Evolutionary conservation across 495 filamentous ascomycete species (phyloP).

Genomic region (Podospora pseudoanserina): DNA sequence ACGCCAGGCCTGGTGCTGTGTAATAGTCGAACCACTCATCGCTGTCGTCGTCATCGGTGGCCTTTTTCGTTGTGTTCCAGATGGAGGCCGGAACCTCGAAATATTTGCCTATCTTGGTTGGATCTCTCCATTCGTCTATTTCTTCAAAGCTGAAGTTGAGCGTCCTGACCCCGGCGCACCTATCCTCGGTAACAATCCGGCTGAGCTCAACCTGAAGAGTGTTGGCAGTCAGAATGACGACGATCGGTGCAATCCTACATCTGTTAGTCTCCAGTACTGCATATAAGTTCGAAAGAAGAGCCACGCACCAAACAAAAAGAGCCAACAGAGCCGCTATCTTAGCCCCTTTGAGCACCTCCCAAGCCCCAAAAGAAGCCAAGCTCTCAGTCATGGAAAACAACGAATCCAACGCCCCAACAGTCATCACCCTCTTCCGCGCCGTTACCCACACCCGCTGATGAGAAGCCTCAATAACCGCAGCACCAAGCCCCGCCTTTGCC

Average conservation of each 20-base stretch:
- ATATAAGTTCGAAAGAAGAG: not conserved
- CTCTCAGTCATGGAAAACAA: constrained; percentile 37
- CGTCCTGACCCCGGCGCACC: constrained; percentile 31
- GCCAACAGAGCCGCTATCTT: constrained; percentile 34
- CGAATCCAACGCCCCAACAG: constrained; percentile 34
- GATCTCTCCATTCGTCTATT: constrained; percentile 34
- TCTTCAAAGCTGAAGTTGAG: constrained; percentile 38
- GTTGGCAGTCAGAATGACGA: constrained; percentile 38
- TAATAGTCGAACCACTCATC: constrained; percentile 40
- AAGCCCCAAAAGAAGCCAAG: constrained; percentile 27
- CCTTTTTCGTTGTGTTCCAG: constrained; percentile 36
- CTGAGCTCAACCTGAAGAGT: constrained; percentile 34
- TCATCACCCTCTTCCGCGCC: constrained; percentile 33
- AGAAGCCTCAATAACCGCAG: constrained; percentile 32
- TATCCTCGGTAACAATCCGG: constrained; percentile 11
- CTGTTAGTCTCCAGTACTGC: not conserved
- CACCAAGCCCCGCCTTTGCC: constrained; percentile 36
- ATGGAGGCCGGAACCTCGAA: constrained; percentile 30
- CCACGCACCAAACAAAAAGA: constrained; percentile 32
- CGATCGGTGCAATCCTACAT: constrained; percentile 30
- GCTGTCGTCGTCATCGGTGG: constrained; percentile 8
- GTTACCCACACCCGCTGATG: constrained; percentile 38
- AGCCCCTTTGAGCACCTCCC: constrained; percentile 34
- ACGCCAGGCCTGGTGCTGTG: constrained; percentile 26
- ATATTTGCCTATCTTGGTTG: constrained; percentile 25